Evolutionary conservation across 352 stramenopile genomes (phyloP), one percentile per base, ranked within the genome.

Genomic region (Pythium plurisporium): DNA sequence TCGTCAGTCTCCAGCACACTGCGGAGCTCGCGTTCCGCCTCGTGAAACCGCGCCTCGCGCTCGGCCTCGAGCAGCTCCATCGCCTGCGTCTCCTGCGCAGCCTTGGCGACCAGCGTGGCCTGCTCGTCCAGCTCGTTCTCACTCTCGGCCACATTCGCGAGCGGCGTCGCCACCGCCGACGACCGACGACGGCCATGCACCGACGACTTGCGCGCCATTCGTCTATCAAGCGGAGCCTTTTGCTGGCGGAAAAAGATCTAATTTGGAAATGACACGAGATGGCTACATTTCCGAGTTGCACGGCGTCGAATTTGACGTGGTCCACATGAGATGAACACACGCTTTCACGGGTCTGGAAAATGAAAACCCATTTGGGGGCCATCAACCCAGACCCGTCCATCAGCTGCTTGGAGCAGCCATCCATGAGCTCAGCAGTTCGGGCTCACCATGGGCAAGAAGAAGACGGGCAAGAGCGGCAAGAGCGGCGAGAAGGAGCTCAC

Each of bases 371-470:
- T 29, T 44, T 26, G 3, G 6, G n/a, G n/a, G n/a, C n/a, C n/a
- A n/a, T 20, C 5, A 22, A 54, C 42, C 53, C 53, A 43, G 27
- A 56, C 55, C 46, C 45, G 29, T 31, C 34, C 22, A 48, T 56
- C 55, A 52, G 41, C 51, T 43, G 27, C 31, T 51, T 10, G 27
- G 38, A 11, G 38, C 11, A 5, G 41, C 17, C n/a, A 29, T 19
- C 11, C 11, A 30, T 5, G n/a, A n/a, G n/a, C n/a, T n/a, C n/a
- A n/a, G n/a, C n/a, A n/a, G n/a, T n/a, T n/a, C n/a, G n/a, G n/a
- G n/a, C n/a, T n/a, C 2, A 65, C 33, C 19, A 91, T 89, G 82
- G 75, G 46, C 41, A 91, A 91, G 69, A 91, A 88, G 59, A 73
- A 53, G 29, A 49, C 49, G 19, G 67, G 65, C 42, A 64, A 61